These are phyloP conservation scores for Austroboletus niveus DNA, from an alignment of 1,284 basidiomycete species.

Conservation along the genomic window DNA sequence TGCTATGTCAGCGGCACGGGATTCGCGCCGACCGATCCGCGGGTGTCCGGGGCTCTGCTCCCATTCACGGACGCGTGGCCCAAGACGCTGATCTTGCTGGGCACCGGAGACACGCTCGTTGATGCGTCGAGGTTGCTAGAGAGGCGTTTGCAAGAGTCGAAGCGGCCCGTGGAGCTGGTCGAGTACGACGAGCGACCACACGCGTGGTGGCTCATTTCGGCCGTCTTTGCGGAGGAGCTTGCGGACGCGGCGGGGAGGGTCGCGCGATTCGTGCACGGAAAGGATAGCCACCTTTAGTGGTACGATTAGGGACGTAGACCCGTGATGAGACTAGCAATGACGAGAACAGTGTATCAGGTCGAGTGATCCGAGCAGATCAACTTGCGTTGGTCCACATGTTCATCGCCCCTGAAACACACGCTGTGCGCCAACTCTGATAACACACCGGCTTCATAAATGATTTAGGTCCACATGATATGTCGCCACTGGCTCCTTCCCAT, in stretches of 20 bases:
- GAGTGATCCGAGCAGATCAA: too few species aligned
- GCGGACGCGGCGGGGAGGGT: constrained; percentile 15
- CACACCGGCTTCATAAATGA: too few species aligned
- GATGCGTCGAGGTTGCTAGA: constrained; percentile 7
- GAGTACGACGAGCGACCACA: constrained; percentile 27
- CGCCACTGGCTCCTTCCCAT: too few species aligned
- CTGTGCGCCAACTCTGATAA: too few species aligned
- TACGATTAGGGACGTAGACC: too few species aligned
- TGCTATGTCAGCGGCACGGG: constrained; percentile 17
- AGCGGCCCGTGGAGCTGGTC: constrained; percentile 19
- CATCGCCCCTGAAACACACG: too few species aligned
- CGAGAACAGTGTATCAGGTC: too few species aligned
- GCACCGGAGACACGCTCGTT: constrained; percentile 17
- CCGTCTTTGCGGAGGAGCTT: constrained; percentile 18
- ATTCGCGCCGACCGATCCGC: constrained; percentile 10
- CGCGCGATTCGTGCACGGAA: constrained; percentile 4
- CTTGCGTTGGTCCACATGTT: too few species aligned
- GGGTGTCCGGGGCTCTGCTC: constrained; percentile 18
- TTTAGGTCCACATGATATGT: too few species aligned
- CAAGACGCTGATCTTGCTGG: constrained; percentile 25
- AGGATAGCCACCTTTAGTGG: too few species aligned
- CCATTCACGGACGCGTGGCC: constrained; percentile 22
- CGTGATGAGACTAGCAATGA: too few species aligned
- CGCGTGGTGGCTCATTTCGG: constrained; percentile 18
- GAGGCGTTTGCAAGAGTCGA: constrained; percentile 1